Conservation (phyloP, 371 early-diverging fungal genomes). For the Mortierella sp. region DNA sequence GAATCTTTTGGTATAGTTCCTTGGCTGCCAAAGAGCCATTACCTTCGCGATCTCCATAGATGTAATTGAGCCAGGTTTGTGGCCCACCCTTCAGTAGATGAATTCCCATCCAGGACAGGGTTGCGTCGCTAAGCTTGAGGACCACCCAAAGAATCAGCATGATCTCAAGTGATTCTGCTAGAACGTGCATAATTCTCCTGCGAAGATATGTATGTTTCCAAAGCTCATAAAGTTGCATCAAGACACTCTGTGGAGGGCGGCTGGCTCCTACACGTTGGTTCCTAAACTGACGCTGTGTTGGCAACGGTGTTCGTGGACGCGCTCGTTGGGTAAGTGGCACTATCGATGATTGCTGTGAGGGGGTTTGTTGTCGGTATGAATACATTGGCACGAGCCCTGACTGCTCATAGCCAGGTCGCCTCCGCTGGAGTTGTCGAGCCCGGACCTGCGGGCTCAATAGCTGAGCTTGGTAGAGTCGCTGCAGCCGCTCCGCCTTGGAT, state of each 20-base stretch:
- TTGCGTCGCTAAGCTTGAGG: slow-evolving; percentile 31
- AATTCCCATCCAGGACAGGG: slow-evolving; percentile 32
- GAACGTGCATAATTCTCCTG: slow-evolving; percentile 42
- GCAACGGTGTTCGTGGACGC: background rate
- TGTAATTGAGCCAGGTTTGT: slow-evolving; percentile 24
- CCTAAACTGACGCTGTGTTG: slow-evolving; percentile 15
- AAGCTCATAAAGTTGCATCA: slow-evolving; percentile 43
- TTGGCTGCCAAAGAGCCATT: slow-evolving; percentile 30
- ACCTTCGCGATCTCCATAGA: slow-evolving; percentile 37
- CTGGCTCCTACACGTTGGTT: slow-evolving; percentile 39
- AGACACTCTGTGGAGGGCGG: slow-evolving; percentile 31
- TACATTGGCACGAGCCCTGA: background rate
- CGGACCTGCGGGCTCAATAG: slow-evolving; percentile 29
- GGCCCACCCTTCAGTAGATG: slow-evolving; percentile 19
- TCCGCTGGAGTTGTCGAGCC: slow-evolving; percentile 1
- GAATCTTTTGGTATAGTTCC: slow-evolving; percentile 46
- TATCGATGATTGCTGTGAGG: background rate
- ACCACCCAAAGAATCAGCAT: slow-evolving; percentile 34
- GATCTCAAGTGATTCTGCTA: slow-evolving; percentile 38
- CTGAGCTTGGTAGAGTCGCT: slow-evolving; percentile 25
- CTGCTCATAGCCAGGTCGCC: background rate
- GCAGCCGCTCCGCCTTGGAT: slow-evolving; percentile 23
- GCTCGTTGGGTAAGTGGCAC: background rate
- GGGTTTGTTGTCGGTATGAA: background rate
- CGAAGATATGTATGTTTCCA: slow-evolving; percentile 54